Conservation (phyloP, 805 yeast genomes). For the Candida berthetii region DNA sequence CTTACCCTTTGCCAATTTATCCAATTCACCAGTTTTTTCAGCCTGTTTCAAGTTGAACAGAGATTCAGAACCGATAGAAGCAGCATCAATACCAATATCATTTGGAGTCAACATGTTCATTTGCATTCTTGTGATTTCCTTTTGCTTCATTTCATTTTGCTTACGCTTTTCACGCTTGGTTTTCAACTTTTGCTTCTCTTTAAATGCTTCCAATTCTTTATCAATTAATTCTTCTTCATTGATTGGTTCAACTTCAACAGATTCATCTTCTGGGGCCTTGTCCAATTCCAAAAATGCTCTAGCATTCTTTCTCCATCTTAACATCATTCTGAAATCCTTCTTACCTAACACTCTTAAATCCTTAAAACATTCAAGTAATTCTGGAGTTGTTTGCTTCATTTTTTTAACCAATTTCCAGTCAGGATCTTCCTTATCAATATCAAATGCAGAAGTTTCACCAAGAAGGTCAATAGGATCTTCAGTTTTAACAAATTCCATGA, state of each 20-base stretch:
- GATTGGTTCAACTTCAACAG: constrained; percentile 56
- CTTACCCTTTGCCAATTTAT: constrained; percentile 71
- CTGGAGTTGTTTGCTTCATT: constrained; percentile 72
- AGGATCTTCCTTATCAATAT: constrained; percentile 49
- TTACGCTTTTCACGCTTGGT: constrained; percentile 77
- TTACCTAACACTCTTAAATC: constrained; percentile 93
- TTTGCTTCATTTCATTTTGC: constrained; percentile 77
- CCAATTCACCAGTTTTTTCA: constrained; percentile 77
- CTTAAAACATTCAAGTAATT: constrained; percentile 74
- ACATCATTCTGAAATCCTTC: constrained; percentile 80
- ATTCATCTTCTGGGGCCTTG: constrained; percentile 38
- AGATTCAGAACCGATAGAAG: constrained; percentile 68
- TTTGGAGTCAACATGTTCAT: constrained; percentile 92
- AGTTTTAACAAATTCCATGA: constrained; percentile 74
- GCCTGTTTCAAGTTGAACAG: constrained; percentile 82
- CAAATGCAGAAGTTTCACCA: constrained; percentile 67
- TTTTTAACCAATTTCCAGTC: constrained; percentile 70
- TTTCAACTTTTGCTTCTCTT: constrained; percentile 63
- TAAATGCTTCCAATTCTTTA: constrained; percentile 70
- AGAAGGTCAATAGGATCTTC: constrained; percentile 81
- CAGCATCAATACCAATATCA: constrained; percentile 93
- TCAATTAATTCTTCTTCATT: constrained; percentile 90
- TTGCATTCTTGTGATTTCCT: constrained; percentile 86
- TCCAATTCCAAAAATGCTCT: constrained; percentile 70
- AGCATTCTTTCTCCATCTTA: constrained; percentile 86